Evolutionary conservation across 2,329 filamentous ascomycete species (phyloP).

Genomic region (Aaosphaeria pasadenensis): DNA sequence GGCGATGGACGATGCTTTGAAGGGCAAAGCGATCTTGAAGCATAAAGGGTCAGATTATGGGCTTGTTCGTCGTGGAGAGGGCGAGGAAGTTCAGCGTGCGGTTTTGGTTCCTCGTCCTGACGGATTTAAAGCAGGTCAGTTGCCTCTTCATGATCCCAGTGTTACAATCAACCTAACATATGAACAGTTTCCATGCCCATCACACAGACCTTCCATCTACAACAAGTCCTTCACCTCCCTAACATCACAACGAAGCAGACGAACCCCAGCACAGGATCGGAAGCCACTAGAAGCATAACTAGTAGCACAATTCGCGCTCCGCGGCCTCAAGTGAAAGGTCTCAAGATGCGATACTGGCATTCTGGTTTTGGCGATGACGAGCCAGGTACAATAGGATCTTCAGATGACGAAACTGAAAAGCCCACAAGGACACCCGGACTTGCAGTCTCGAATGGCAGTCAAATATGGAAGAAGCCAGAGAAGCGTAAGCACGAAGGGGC

Average conservation of each 20-base stretch:
- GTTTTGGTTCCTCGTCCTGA: constrained; percentile 60
- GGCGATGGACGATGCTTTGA: constrained; percentile 57
- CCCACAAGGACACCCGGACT: constrained; percentile 26
- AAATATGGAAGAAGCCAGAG: constrained; percentile 24
- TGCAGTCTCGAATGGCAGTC: constrained; percentile 19
- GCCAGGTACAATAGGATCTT: constrained; percentile 41
- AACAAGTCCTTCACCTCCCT: constrained; percentile 58
- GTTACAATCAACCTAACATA: constrained; percentile 6
- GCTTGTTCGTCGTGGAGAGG: constrained; percentile 51
- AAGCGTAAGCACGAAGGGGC: constrained; percentile 40
- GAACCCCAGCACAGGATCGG: constrained; percentile 38
- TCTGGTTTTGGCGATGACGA: constrained; percentile 55
- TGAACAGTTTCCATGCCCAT: constrained; percentile 36
- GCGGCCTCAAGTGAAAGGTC: constrained; percentile 64
- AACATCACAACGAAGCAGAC: constrained; percentile 40
- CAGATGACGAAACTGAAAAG: constrained; percentile 43
- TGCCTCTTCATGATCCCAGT: neutral
- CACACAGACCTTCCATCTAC: constrained; percentile 62
- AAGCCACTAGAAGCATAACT: constrained; percentile 41
- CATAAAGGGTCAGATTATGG: constrained; percentile 64
- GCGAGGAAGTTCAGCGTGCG: constrained; percentile 54
- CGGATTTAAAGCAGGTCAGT: constrained; percentile 57
- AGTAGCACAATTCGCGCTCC: constrained; percentile 51
- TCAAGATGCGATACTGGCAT: constrained; percentile 66
- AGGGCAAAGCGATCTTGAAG: constrained; percentile 55